Conservation (phyloP, 139 green algal genomes). For the Picochlorum sp. region DNA sequence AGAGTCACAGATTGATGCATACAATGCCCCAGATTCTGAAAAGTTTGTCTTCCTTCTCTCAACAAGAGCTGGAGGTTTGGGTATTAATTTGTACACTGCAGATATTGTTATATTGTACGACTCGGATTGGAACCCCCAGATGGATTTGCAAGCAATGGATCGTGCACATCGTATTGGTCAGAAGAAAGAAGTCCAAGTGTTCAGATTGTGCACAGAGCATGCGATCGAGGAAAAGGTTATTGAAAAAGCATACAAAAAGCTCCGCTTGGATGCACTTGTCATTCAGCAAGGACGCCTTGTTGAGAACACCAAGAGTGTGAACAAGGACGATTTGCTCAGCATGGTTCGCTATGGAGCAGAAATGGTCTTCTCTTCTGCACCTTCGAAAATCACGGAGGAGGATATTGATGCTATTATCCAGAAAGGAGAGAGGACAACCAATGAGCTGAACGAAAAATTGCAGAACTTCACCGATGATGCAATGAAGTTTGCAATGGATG, state of each 20-base stretch:
- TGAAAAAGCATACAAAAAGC: slow-evolving; percentile 99
- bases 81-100: slow-evolving; percentile 96
- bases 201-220: slow-evolving; percentile 95
- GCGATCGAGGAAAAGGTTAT: slow-evolving; percentile 99
- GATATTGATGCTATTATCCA: slow-evolving; percentile 94
- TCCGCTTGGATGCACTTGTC: slow-evolving; percentile 95
- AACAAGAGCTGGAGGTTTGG: slow-evolving; percentile 88
- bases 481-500: slow-evolving; percentile 90
- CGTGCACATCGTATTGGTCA: slow-evolving; percentile 97
- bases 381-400: slow-evolving; percentile 63
- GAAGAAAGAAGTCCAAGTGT: slow-evolving; percentile 99
- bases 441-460: slow-evolving; percentile 94
- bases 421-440: slow-evolving; percentile 85
- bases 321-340: slow-evolving; percentile 95
- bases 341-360: slow-evolving; percentile 99
- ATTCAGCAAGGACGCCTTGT: slow-evolving; percentile 98
- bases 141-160: slow-evolving; percentile 93
- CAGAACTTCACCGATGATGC: slow-evolving; percentile 89
- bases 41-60: slow-evolving; percentile 96
- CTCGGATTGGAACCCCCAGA: slow-evolving; percentile 61
- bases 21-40: slow-evolving; percentile 74
- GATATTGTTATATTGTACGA: slow-evolving; percentile 97
- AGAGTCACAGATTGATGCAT: slow-evolving; percentile 85
- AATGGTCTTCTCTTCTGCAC: slow-evolving; percentile 81
- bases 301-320: slow-evolving; percentile 80